Conservation (phyloP, 2,329 filamentous ascomycete genomes). For the Simplicillium aogashimaense region DNA sequence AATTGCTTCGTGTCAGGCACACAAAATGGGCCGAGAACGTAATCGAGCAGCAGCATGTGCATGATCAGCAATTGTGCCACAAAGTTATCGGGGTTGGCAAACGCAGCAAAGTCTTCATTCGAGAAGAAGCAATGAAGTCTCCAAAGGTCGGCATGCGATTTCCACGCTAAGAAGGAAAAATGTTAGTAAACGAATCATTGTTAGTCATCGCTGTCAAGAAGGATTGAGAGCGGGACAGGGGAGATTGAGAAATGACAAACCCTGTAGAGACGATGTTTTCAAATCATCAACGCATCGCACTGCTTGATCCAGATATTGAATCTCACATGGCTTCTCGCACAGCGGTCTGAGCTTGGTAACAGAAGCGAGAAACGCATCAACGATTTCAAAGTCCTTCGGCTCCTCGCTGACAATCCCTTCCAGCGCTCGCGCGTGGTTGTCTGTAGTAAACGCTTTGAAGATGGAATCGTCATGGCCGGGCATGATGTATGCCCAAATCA, state of each 20-base stretch:
- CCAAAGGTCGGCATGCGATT: slow-evolving; percentile 11
- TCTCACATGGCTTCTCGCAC: slow-evolving; percentile 9
- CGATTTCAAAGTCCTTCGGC: slow-evolving; percentile 10
- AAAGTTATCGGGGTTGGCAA: slow-evolving; percentile 19
- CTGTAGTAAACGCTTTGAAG: slow-evolving; percentile 12
- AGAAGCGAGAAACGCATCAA: slow-evolving; percentile 11
- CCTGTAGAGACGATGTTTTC: slow-evolving; percentile 9
- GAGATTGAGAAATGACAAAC: too few relatives aligned
- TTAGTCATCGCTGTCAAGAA: too few relatives aligned
- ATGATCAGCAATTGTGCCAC: slow-evolving; percentile 22
- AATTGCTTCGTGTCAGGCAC: slow-evolving; percentile 11
- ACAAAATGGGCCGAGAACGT: slow-evolving; percentile 14
- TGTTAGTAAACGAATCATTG: background rate
- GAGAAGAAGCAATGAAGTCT: slow-evolving; percentile 9
- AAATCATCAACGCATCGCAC: slow-evolving; percentile 7
- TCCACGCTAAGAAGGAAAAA: slow-evolving; percentile 10
- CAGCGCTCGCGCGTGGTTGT: slow-evolving; percentile 16
- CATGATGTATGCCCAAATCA: slow-evolving; percentile 13
- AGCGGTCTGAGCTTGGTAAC: slow-evolving; percentile 9
- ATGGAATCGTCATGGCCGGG: slow-evolving; percentile 10
- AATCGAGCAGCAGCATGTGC: slow-evolving; percentile 24
- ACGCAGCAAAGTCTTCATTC: slow-evolving; percentile 20
- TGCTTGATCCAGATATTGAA: slow-evolving; percentile 9
- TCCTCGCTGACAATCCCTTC: slow-evolving; percentile 11
- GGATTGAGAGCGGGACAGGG: too few relatives aligned